These are phyloP conservation scores for Leccinum variabile DNA, from an alignment of 1,284 basidiomycete genomes.

Conservation along the genomic window DNA sequence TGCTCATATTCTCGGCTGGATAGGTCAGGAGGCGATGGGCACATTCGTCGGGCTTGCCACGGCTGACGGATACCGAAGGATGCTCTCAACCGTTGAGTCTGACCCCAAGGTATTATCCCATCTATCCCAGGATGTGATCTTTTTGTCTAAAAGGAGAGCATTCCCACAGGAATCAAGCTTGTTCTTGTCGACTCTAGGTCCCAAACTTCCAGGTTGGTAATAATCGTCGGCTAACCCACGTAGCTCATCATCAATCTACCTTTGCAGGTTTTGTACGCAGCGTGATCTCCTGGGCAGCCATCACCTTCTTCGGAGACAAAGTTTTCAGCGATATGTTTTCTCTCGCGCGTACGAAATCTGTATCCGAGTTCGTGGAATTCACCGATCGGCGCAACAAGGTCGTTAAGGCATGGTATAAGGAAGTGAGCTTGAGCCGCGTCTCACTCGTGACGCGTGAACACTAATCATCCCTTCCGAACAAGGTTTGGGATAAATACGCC, in stretches of 20 bases:
- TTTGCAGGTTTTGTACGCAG: constrained; percentile 50
- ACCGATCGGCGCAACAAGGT: constrained; percentile 55
- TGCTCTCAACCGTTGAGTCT: constrained; percentile 64
- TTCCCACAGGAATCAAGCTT: constrained; percentile 51
- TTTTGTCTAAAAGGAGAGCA: not conserved
- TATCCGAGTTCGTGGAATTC: constrained; percentile 54
- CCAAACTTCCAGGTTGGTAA: constrained; percentile 54
- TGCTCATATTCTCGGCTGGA: constrained; percentile 2
- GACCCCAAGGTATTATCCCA: constrained; percentile 61
- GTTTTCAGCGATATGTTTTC: constrained; percentile 51
- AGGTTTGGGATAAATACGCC: constrained; percentile 67
- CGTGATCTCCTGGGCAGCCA: constrained; percentile 48
- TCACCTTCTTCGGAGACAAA: constrained; percentile 53
- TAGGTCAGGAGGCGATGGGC: constrained; percentile 53
- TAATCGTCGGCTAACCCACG: not conserved
- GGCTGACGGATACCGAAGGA: constrained; percentile 75
- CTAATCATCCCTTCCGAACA: not conserved
- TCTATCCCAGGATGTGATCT: not conserved
- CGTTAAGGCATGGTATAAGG: constrained; percentile 52
- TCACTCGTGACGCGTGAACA: not conserved
- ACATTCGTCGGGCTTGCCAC: constrained; percentile 71
- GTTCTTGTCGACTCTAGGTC: constrained; percentile 59
- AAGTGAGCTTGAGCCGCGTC: constrained; percentile 41
- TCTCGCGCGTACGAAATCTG: constrained; percentile 50
- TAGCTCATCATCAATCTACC: not conserved